Evolutionary conservation across 139 green algal species (phyloP), one percentile per base, ranked within the genome.

Genomic region (Asterochloris sp.): DNA sequence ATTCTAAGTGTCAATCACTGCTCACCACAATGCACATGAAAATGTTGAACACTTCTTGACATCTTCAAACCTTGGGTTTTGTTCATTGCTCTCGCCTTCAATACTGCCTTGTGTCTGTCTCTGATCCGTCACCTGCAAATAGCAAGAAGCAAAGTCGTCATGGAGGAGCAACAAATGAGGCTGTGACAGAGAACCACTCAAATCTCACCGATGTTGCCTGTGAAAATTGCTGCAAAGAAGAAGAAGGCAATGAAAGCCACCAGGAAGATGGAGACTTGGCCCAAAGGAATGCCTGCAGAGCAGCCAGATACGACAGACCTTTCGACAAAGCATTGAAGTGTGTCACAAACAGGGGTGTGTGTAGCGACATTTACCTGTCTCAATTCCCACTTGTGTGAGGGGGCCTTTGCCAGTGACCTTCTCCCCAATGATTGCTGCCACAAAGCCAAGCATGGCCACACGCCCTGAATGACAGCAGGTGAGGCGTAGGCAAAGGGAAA

Each of bases 371-470:
- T 26, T 29, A 63, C 80, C 71, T 73, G 75, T 81, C 47, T 80
- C 82, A 21, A 82, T 38, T 11, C 75, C 76, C 69, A 85, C 81
- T 60, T 85, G 82, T 28, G n/a, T 74, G 21, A 85, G 75, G 23
- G 82, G 82, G 0, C 82, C 82, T 12, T 78, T 73, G 66, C 82
- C 82, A 71, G 82, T 85, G 11, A 92, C 21, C 11, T 86, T 78
- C 86, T 96, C 92, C 10, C 92, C 92, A 17, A 96, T 83, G 8
- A 95, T 69, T 13, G 86, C 88, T 24, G 91, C 91, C 13, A 88
- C 85, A 74, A 96, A 94, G 21, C 92, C 92, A 63, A 96, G 86
- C 85, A 93, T 88, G 15, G 92, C 92, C 82, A 93, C 82, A 47
- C 92, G 83, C 14, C 90, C 38, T 54, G 38, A 54, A 54, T 54